Conservation (phyloP, 2,329 filamentous ascomycete species). For the Microsporum canis region DNA sequence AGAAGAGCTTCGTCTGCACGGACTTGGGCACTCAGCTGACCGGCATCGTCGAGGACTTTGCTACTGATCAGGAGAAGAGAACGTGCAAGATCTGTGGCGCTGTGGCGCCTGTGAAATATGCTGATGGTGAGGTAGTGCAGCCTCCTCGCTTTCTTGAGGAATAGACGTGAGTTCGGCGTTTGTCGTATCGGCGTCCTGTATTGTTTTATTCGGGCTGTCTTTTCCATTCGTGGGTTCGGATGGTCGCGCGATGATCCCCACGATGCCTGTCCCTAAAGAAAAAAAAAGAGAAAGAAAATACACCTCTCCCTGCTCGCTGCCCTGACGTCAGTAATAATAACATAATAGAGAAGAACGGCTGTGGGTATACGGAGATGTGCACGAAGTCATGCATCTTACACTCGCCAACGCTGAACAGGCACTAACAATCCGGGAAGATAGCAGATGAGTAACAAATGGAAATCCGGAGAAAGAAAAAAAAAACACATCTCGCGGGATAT, state of each 20-base stretch:
- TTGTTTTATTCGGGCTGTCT: not conserved
- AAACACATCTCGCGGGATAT: not conserved
- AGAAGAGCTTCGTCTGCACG: slow-evolving; percentile 76
- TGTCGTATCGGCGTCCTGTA: not conserved
- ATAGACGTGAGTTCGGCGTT: not conserved
- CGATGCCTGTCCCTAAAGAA: too few relatives aligned
- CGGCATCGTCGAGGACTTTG: slow-evolving; percentile 73
- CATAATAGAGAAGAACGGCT: too few relatives aligned
- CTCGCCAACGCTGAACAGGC: too few relatives aligned
- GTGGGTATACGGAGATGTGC: too few relatives aligned
- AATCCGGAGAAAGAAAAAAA: not conserved
- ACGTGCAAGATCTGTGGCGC: slow-evolving; percentile 67
- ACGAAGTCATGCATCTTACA: too few relatives aligned
- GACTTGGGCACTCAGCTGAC: slow-evolving; percentile 94
- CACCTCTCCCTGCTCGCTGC: too few relatives aligned
- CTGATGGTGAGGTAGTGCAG: slow-evolving; percentile 34
- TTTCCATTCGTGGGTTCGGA: not conserved
- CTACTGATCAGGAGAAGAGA: slow-evolving; percentile 55
- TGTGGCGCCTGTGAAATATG: slow-evolving; percentile 49
- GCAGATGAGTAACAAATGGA: not conserved
- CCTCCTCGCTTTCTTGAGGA: slow-evolving; percentile 25
- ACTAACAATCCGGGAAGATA: too few relatives aligned
- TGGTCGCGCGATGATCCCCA: too few relatives aligned
- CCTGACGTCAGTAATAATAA: too few relatives aligned
- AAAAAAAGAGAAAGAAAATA: too few relatives aligned